These are phyloP conservation scores for Puccinia triticina DNA, from an alignment of 1,284 basidiomycete species.

Conservation along the genomic window DNA sequence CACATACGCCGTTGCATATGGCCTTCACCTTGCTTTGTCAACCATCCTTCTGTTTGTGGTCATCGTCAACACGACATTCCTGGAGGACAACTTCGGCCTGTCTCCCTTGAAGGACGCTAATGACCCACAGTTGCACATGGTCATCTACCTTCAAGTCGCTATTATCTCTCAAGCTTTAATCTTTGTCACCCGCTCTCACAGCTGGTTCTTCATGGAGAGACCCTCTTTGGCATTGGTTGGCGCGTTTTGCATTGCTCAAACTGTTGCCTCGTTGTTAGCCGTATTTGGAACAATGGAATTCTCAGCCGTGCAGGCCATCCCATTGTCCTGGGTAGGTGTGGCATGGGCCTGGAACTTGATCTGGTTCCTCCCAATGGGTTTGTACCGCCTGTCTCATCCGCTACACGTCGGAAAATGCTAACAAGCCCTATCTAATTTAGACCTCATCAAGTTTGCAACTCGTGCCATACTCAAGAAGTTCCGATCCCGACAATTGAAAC, in stretches of 20 bases:
- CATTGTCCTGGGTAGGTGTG: slow-evolving; percentile 93
- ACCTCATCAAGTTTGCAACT: slow-evolving; percentile 92
- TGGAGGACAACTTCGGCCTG: slow-evolving; percentile 83
- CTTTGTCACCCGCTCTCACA: slow-evolving; percentile 51
- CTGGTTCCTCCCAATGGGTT: slow-evolving; percentile 47
- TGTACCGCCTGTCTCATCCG: neutral
- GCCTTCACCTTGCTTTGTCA: slow-evolving; percentile 85
- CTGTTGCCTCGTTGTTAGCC: slow-evolving; percentile 45
- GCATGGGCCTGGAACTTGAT: slow-evolving; percentile 64
- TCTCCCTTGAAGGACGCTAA: slow-evolving; percentile 26
- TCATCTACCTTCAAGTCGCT: slow-evolving; percentile 60
- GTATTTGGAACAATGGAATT: slow-evolving; percentile 44
- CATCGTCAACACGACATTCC: slow-evolving; percentile 85
- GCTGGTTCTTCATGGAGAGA: slow-evolving; percentile 51
- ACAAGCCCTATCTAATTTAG: slow-evolving; percentile 62
- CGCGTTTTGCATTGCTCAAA: slow-evolving; percentile 51
- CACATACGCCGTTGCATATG: slow-evolving; percentile 90
- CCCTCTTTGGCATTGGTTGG: slow-evolving; percentile 42
- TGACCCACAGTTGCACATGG: slow-evolving; percentile 68
- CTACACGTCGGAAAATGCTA: neutral
- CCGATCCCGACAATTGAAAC: slow-evolving; percentile 57
- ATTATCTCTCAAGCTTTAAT: slow-evolving; percentile 52
- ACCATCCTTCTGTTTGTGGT: slow-evolving; percentile 81
- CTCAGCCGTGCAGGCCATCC: slow-evolving; percentile 58
- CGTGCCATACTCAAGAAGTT: slow-evolving; percentile 65